Evolutionary conservation across 2,329 filamentous ascomycete species (phyloP), one percentile per base, ranked within the genome.

Genomic region (Ascocoryne sarcoides): DNA sequence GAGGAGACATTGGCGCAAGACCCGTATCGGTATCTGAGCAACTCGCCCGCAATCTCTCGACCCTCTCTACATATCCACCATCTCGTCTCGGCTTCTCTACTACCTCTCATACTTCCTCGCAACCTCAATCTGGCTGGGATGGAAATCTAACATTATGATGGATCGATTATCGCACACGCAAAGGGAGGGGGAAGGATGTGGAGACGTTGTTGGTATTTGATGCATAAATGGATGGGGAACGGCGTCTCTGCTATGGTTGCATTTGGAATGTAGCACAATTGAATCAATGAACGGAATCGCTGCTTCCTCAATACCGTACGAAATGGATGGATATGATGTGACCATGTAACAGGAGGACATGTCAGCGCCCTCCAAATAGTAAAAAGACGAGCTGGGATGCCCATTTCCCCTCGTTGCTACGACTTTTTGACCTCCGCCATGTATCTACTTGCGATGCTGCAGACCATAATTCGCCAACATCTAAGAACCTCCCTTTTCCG

Each of bases 1-100:
- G 86, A 79, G 92, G 72, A 85, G 92, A 75, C 92, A 98, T 71
- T 98, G 92, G 92, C 87, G 92, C 77, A 98, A 98, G 90, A 96
- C 92, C 67, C 84, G 88, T 68, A 87, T 98, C 73, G 88, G 88
- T 67, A 93, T 98, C 77, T 98, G 92, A 77, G 79, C 70, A 67
- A 69, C 65, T 74, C 68, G 62, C 65, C n/a, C 62, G 20, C 32
- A 16, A 26, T 12, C 23, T 26, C 12, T 7, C 23, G 12, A 26
- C 12, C 23, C 38, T 37, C 45, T 33, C 43, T 38, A 41, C 37
- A 37, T 33, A 37, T 42, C 32, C 42, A 32, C 28, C 40, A 38
- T 43, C 42, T 37, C 44, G 18, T 45, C 36, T 37, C 38, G 30
- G 23, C 23, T 18, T 16, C 42, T 37, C 35, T 42, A 33, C 33